phyloP scores from a whole-genome alignment of 768 basidiomycete species.

The Russula ochroleuca region DNA sequence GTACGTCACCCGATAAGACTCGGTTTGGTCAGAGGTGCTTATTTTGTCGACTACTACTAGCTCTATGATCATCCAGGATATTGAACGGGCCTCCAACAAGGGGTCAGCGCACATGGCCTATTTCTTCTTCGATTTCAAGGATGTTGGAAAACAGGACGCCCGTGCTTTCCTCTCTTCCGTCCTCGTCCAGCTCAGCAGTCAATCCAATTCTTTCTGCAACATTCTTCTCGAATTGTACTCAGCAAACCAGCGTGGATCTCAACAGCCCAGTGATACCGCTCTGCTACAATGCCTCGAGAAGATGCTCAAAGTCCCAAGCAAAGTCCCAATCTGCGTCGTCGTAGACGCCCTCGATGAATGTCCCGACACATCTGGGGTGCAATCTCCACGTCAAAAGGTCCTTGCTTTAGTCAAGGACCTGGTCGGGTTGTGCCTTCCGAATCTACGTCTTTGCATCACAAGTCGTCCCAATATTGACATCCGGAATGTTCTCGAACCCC shows the following conservation, averaged over 20 bases:
- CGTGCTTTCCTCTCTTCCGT: not conserved
- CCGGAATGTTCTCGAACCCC: not conserved
- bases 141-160: not conserved
- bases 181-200: not conserved
- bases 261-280: not conserved
- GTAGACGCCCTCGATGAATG: slow-evolving; percentile 2
- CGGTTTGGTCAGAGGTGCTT: not conserved
- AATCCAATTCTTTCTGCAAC: not conserved
- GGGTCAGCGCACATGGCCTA: not conserved
- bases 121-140: slow-evolving; percentile 3
- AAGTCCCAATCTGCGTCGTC: not conserved
- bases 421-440: not conserved
- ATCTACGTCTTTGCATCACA: not conserved
- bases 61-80: not conserved
- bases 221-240: not conserved
- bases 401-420: not conserved
- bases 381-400: not conserved
- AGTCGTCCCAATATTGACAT: not conserved
- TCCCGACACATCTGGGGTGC: not conserved
- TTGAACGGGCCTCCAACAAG: not conserved
- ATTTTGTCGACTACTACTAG: not conserved
- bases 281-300: not conserved
- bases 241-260: not conserved
- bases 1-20: not conserved
- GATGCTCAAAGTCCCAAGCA: not conserved